phyloP scores from a whole-genome alignment of 2,329 filamentous ascomycete species.

The Phialocephala subalpina region DNA sequence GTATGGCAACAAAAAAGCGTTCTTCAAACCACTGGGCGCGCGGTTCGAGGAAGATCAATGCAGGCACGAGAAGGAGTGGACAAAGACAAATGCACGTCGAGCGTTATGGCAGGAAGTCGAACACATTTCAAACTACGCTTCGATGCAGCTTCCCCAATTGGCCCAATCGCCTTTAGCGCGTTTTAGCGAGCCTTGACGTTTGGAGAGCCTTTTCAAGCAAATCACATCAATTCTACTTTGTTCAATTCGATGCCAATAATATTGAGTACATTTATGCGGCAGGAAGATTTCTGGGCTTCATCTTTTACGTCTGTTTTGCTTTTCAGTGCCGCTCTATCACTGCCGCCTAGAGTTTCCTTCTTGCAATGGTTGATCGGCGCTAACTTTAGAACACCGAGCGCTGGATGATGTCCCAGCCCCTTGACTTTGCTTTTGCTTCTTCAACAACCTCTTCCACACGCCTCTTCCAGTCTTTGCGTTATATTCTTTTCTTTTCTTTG shows the following conservation, averaged over 20 bases:
- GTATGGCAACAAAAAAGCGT: neutral
- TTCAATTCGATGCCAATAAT: too few relatives aligned
- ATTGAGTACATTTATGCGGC: too few relatives aligned
- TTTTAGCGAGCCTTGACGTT: neutral
- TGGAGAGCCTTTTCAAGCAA: too few relatives aligned
- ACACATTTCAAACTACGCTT: neutral
- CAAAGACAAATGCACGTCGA: neutral
- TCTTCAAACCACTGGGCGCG: neutral
- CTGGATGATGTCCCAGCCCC: neutral
- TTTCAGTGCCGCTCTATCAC: neutral
- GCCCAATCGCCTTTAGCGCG: neutral
- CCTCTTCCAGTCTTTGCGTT: neutral
- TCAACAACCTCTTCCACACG: neutral
- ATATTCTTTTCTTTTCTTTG: neutral
- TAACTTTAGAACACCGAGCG: neutral
- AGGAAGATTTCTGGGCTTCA: neutral
- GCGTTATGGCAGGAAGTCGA: neutral
- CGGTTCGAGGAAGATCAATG: constrained; percentile 6
- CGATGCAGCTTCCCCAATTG: neutral
- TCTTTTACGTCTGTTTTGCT: neutral
- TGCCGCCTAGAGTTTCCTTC: neutral
- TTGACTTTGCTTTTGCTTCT: neutral
- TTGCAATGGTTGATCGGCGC: neutral
- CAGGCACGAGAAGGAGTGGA: neutral
- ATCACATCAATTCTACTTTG: too few relatives aligned